phyloP scores from a whole-genome alignment of 1,139 yeast genomes.

The Pichia sp. region DNA sequence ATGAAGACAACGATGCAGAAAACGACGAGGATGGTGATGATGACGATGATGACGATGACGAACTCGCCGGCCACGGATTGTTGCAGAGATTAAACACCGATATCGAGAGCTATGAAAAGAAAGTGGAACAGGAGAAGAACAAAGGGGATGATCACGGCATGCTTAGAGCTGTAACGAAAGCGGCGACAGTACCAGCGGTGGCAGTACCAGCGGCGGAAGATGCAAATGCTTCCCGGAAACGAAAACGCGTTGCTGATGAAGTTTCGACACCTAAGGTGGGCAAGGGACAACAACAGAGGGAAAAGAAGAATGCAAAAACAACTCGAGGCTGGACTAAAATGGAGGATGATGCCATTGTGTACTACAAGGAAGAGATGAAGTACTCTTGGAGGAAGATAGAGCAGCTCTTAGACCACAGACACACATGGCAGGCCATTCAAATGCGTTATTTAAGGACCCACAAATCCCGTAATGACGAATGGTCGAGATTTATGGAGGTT shows the following conservation, averaged over 20 bases:
- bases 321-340: constrained; percentile 28
- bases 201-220: no score
- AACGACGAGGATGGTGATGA: constrained; percentile 2
- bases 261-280: no score
- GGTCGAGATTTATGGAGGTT: constrained; percentile 28
- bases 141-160: no score
- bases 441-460: constrained; percentile 36
- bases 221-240: no score
- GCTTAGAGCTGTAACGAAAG: no score
- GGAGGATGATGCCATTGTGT: constrained; percentile 32
- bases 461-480: constrained; percentile 28
- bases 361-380: constrained; percentile 30
- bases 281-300: no score
- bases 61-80: constrained; percentile 7
- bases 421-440: constrained; percentile 38
- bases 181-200: no score
- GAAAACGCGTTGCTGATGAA: no score
- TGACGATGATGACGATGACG: constrained; percentile 6
- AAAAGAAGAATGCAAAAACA: constrained; percentile 1
- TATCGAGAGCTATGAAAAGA: constrained; percentile 23
- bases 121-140: constrained; percentile 19
- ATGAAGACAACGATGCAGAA: constrained; percentile 1
- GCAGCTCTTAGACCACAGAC: constrained; percentile 27
- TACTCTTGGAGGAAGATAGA: constrained; percentile 35
- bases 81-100: constrained; percentile 21